Evolutionary conservation across 2,329 filamentous ascomycete genomes (phyloP).

Genomic region (Penicillium sp.): DNA sequence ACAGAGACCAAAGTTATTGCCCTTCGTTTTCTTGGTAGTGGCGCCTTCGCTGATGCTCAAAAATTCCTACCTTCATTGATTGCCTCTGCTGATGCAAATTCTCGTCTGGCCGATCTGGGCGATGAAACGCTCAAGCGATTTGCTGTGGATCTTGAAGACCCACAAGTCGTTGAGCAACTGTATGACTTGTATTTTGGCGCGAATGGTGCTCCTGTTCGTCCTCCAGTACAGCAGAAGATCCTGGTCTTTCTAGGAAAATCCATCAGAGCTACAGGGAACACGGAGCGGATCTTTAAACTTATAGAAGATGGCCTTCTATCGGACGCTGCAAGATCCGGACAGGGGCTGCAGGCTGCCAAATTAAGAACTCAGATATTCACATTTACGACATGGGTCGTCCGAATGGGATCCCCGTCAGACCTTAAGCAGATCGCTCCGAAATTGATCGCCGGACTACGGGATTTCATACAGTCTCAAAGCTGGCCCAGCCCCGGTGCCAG

Average conservation of each 20-base stretch:
- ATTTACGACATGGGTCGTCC: slow-evolving; percentile 85
- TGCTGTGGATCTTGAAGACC: slow-evolving; percentile 69
- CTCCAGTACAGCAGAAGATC: slow-evolving; percentile 76
- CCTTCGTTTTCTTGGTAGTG: slow-evolving; percentile 76
- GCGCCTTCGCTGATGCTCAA: slow-evolving; percentile 81
- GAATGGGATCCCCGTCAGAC: slow-evolving; percentile 66
- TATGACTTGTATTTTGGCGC: slow-evolving; percentile 75
- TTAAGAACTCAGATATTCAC: slow-evolving; percentile 81
- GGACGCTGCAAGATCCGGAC: slow-evolving; percentile 47
- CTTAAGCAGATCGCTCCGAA: slow-evolving; percentile 69
- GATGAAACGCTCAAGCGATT: slow-evolving; percentile 87
- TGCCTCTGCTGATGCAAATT: slow-evolving; percentile 81
- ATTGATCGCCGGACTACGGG: slow-evolving; percentile 69
- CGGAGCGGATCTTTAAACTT: slow-evolving; percentile 68
- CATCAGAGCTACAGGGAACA: slow-evolving; percentile 70
- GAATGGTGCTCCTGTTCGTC: slow-evolving; percentile 56
- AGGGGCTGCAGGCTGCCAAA: slow-evolving; percentile 75
- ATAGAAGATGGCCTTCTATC: slow-evolving; percentile 68
- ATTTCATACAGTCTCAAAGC: slow-evolving; percentile 78
- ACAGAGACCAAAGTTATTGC: slow-evolving; percentile 71
- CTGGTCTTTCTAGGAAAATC: slow-evolving; percentile 78
- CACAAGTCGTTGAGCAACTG: slow-evolving; percentile 64
- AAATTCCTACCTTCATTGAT: slow-evolving; percentile 83
- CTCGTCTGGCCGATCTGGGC: slow-evolving; percentile 78
- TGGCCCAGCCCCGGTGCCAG: slow-evolving; percentile 70